Conservation (phyloP, 768 basidiomycete species). For the Podaxis sp. region DNA sequence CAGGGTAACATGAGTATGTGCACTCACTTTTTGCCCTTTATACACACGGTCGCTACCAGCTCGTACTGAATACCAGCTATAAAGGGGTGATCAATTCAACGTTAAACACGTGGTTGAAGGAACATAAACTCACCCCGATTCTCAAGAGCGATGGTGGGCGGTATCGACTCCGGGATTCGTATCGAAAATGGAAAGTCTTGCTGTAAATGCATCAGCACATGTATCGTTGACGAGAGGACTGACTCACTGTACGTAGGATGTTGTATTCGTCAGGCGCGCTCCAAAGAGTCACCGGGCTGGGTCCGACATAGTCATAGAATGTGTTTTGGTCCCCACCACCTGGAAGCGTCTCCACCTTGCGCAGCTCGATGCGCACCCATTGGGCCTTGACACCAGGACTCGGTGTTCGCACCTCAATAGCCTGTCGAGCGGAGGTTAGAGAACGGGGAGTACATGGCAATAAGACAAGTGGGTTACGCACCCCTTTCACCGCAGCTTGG, state of each 20-base stretch:
- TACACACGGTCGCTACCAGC: slow-evolving; percentile 82
- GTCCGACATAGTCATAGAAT: slow-evolving; percentile 79
- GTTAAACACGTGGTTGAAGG: background rate
- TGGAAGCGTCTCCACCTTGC: slow-evolving; percentile 84
- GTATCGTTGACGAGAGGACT: slow-evolving; percentile 16
- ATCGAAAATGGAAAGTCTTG: slow-evolving; percentile 90
- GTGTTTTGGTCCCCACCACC: slow-evolving; percentile 66
- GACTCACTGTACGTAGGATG: slow-evolving; percentile 60
- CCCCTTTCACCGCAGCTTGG: slow-evolving; percentile 83
- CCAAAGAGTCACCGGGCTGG: slow-evolving; percentile 84
- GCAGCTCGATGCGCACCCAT: slow-evolving; percentile 89
- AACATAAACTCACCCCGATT: slow-evolving; percentile 52
- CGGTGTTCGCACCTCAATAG: slow-evolving; percentile 81
- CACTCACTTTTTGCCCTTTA: slow-evolving; percentile 79
- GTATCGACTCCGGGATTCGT: slow-evolving; percentile 89
- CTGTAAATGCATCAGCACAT: slow-evolving; percentile 33
- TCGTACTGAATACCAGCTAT: slow-evolving; percentile 87
- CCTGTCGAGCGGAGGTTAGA: slow-evolving; percentile 39
- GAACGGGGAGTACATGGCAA: slow-evolving; percentile 3
- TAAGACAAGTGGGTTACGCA: slow-evolving; percentile 37
- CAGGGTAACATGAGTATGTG: background rate
- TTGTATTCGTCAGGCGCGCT: slow-evolving; percentile 74
- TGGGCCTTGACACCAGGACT: slow-evolving; percentile 81
- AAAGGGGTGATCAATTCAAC: background rate
- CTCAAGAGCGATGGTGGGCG: slow-evolving; percentile 80